Evolutionary conservation across 1,139 yeast genomes (phyloP).

Genomic region (Casaregolazyma suthepensis): DNA sequence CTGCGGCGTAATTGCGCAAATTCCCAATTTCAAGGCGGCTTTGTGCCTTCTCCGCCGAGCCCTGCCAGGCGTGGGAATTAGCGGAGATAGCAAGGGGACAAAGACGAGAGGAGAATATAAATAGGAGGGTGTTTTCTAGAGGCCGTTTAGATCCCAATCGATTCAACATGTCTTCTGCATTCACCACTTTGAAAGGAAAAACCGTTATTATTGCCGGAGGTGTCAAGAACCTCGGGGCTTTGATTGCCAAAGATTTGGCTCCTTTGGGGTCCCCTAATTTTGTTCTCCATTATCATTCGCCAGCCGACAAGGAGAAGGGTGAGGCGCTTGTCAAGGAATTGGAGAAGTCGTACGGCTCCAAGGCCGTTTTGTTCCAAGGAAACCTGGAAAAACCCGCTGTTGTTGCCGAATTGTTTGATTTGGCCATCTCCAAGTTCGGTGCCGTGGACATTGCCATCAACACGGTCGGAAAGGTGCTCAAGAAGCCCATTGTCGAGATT

Average conservation of each 20-base stretch:
- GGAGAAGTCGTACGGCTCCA: conserved; percentile 32
- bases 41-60: neutral
- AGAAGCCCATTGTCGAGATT: conserved; percentile 49
- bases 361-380: conserved; percentile 44
- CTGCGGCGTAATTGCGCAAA: neutral
- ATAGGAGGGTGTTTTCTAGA: neutral
- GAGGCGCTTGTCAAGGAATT: conserved; percentile 39
- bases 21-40: neutral
- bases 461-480: conserved; percentile 61
- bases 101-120: neutral
- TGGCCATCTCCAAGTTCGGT: conserved; percentile 41
- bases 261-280: conserved; percentile 45
- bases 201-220: conserved; percentile 59
- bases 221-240: conserved; percentile 57
- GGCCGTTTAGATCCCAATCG: neutral
- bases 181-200: conserved; percentile 36
- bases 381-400: conserved; percentile 42
- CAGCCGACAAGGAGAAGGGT: conserved; percentile 36
- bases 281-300: conserved; percentile 51
- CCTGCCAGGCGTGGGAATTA: neutral
- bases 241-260: conserved; percentile 54
- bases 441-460: conserved; percentile 58
- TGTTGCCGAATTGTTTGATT: conserved; percentile 40
- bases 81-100: neutral
- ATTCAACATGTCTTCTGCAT: conserved; percentile 12